These are phyloP conservation scores for Myxozyma sirexii DNA, from an alignment of 805 yeast species.

Conservation along the genomic window DNA sequence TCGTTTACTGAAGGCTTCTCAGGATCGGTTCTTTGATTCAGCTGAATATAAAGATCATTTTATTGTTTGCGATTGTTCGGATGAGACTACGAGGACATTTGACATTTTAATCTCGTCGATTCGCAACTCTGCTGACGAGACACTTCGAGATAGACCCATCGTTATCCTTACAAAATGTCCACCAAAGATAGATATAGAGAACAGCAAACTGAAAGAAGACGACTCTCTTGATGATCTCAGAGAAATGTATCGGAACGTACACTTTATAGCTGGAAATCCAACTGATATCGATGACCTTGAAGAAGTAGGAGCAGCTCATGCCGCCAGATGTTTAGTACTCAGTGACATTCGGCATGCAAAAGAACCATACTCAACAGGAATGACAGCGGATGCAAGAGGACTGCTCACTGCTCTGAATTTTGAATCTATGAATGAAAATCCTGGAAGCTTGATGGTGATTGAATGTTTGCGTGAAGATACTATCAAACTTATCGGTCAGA, in stretches of 20 bases:
- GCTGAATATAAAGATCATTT: conserved; percentile 3
- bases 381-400: conserved; percentile 17
- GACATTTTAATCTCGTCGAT: conserved; percentile 8
- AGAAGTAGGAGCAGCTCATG: conserved; percentile 10
- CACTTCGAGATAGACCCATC: neutral
- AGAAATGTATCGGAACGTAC: conserved; percentile 9
- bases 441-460: conserved; percentile 12
- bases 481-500: conserved; percentile 19
- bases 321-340: conserved; percentile 14
- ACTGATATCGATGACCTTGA: conserved; percentile 18
- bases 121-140: conserved; percentile 5
- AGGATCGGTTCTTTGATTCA: neutral
- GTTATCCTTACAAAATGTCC: conserved; percentile 13
- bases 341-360: conserved; percentile 6
- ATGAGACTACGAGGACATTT: conserved; percentile 13
- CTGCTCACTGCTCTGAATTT: conserved; percentile 13
- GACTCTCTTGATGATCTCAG: neutral
- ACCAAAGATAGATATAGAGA: neutral
- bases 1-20: neutral
- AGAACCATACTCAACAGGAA: neutral
- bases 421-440: conserved; percentile 17
- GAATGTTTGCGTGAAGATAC: conserved; percentile 22
- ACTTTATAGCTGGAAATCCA: conserved; percentile 16
- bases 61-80: conserved; percentile 22
- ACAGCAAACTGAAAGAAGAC: neutral